These are phyloP conservation scores for Talaromyces borbonicus DNA, from an alignment of 495 filamentous ascomycete species.

Conservation along the genomic window DNA sequence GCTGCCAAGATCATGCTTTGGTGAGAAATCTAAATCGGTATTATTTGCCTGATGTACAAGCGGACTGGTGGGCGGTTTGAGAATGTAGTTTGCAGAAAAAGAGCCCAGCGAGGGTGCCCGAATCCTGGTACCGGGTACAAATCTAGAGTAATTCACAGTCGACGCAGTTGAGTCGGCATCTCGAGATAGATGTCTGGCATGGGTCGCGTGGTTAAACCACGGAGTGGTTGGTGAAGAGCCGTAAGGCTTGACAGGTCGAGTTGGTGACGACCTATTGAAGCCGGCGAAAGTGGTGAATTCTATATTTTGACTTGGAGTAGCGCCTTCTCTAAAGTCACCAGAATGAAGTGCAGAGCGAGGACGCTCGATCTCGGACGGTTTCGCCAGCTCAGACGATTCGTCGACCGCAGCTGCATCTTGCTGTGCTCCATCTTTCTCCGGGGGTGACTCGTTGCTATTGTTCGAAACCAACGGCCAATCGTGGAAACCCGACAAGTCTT, in stretches of 20 bases:
- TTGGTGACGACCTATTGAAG: constrained; percentile 10
- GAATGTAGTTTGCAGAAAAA: constrained; percentile 72
- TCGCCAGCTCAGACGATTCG: constrained; percentile 20
- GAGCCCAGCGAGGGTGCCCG: constrained; percentile 61
- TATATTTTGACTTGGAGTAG: constrained; percentile 15
- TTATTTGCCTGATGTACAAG: constrained; percentile 84
- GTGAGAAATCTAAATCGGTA: constrained; percentile 64
- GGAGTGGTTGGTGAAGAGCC: constrained; percentile 39
- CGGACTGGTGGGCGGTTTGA: constrained; percentile 85
- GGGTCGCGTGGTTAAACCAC: constrained; percentile 32
- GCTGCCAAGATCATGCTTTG: constrained; percentile 22
- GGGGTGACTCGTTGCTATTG: neutral
- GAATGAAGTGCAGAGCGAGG: constrained; percentile 82
- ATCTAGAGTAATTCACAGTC: constrained; percentile 11
- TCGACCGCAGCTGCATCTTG: neutral
- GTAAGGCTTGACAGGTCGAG: constrained; percentile 8
- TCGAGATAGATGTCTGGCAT: constrained; percentile 12
- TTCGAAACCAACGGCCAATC: neutral
- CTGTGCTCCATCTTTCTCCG: neutral
- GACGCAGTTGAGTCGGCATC: constrained; percentile 9
- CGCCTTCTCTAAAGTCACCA: constrained; percentile 71
- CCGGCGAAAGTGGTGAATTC: constrained; percentile 11
- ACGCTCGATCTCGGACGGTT: constrained; percentile 57
- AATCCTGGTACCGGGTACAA: constrained; percentile 17
- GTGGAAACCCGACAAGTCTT: too few species aligned